phyloP scores from a whole-genome alignment of 257 asterid species.

The Solanum dulcamara region DNA sequence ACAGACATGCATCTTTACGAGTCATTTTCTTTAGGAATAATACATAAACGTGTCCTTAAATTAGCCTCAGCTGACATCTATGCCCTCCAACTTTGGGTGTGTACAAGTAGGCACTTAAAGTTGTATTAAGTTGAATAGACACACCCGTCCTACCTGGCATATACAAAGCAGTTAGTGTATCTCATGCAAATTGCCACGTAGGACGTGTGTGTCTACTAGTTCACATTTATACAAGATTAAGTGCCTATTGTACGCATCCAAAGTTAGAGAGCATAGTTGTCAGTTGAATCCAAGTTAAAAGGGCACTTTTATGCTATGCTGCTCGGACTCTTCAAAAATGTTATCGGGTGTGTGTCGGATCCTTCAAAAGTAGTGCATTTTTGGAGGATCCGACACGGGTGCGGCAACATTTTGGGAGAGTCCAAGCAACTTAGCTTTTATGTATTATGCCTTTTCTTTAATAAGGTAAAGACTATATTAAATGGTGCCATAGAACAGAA shows the following conservation, averaged over 20 bases:
- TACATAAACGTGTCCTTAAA: background rate
- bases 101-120: background rate
- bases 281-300: too few relatives aligned
- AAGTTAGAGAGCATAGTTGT: background rate
- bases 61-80: background rate
- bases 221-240: background rate
- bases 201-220: background rate
- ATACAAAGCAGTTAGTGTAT: background rate
- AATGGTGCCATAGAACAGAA: background rate
- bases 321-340: too few relatives aligned
- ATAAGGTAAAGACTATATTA: background rate
- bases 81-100: background rate
- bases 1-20: background rate
- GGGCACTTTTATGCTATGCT: too few relatives aligned
- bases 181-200: background rate
- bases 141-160: background rate
- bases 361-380: too few relatives aligned
- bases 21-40: background rate
- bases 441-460: too few relatives aligned
- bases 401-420: too few relatives aligned
- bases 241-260: background rate
- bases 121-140: background rate
- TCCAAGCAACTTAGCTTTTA: too few relatives aligned
- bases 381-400: too few relatives aligned
- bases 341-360: too few relatives aligned